phyloP scores from a whole-genome alignment of 768 basidiomycete genomes.

The Tulasnella sp. region DNA sequence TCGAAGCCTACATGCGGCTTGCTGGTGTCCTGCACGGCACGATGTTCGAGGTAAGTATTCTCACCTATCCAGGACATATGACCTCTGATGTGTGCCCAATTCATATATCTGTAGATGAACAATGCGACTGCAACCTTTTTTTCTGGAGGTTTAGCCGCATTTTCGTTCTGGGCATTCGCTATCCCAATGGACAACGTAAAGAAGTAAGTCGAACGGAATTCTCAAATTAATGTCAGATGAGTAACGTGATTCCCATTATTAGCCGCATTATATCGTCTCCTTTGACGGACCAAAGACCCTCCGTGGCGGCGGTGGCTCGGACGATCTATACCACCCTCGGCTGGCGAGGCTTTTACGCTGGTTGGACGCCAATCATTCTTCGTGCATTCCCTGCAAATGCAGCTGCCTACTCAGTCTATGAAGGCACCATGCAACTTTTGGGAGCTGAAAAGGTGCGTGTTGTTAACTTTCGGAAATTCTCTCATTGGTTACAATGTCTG shows the following conservation, averaged over 20 bases:
- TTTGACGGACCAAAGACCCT: conserved; percentile 34
- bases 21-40: conserved; percentile 52
- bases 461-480: not conserved
- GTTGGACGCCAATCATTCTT: conserved; percentile 57
- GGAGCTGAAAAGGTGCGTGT: conserved; percentile 55
- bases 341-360: conserved; percentile 52
- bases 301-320: conserved; percentile 44
- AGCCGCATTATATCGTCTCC: conserved; percentile 63
- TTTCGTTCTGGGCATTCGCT: conserved; percentile 59
- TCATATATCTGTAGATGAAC: conserved; percentile 43
- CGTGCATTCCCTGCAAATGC: conserved; percentile 76
- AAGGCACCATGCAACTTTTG: conserved; percentile 56
- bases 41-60: conserved; percentile 44
- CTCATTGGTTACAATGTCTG: not conserved
- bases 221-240: not conserved
- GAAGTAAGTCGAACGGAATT: conserved; percentile 46
- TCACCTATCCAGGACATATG: not conserved
- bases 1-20: conserved; percentile 57
- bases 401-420: conserved; percentile 70
- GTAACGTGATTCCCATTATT: conserved; percentile 20
- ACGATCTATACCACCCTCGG: conserved; percentile 50
- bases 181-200: conserved; percentile 77
- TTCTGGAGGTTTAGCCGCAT: conserved; percentile 54
- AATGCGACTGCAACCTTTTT: conserved; percentile 55
- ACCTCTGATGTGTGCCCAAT: not conserved